Percentiles rank a stretch among this genome's conserved stretches.
These are phyloP conservation scores for Botrytis sinoallii DNA, from an alignment of 2,329 filamentous ascomycete genomes.

Conservation along the genomic window DNA sequence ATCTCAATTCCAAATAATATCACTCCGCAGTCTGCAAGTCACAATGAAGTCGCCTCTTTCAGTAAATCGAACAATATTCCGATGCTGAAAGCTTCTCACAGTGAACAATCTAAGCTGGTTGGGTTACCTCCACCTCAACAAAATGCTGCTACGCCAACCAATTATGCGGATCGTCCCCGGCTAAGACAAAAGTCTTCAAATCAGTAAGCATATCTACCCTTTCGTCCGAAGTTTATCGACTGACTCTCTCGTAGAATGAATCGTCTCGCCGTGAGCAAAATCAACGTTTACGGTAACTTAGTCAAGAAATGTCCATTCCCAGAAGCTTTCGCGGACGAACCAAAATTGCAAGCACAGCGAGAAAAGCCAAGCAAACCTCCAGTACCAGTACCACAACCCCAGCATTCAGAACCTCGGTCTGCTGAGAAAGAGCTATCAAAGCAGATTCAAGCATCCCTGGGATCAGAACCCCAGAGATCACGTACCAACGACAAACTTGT, in stretches of 20 bases:
- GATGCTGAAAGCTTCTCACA: neutral
- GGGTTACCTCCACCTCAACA: neutral
- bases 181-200: neutral
- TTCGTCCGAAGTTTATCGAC: neutral
- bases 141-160: neutral
- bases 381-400: neutral
- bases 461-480: neutral
- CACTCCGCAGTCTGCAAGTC: neutral
- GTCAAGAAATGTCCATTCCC: conserved; percentile 1
- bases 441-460: neutral
- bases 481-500: neutral
- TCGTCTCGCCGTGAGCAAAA: neutral
- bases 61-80: neutral
- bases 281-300: neutral
- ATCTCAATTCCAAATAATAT: neutral
- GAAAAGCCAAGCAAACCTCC: neutral
- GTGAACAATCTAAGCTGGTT: neutral
- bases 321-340: neutral
- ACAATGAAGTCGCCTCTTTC: neutral
- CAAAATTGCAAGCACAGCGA: neutral
- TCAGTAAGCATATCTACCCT: neutral
- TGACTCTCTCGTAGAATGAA: neutral
- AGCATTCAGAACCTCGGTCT: neutral
- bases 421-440: neutral
- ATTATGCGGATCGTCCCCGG: neutral